A percentile compares a stretch with the other conserved stretches of the same genome.
These are phyloP conservation scores for Metschnikowia kofuensis DNA, from an alignment of 805 yeast species.

Conservation along the genomic window DNA sequence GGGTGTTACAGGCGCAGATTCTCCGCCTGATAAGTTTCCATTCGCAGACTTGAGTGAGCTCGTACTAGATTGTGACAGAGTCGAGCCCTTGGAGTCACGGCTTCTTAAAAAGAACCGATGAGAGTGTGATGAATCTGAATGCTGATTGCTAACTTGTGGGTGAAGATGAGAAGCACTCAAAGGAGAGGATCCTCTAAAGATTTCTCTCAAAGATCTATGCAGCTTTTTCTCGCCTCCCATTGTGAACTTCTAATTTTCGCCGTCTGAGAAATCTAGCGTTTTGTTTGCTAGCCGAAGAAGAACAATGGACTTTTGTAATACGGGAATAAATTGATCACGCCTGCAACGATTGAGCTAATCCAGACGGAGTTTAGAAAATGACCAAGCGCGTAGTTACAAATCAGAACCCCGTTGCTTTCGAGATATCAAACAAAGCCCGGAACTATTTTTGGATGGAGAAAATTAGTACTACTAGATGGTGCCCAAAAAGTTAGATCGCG, in stretches of 20 bases:
- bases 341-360: neutral
- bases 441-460: no score
- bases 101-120: constrained; percentile 27
- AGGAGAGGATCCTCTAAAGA: constrained; percentile 10
- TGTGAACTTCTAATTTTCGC: neutral
- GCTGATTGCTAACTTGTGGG: constrained; percentile 2
- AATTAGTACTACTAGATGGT: neutral
- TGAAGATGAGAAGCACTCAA: constrained; percentile 7
- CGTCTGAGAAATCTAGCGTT: neutral
- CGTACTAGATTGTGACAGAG: constrained; percentile 27
- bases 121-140: constrained; percentile 8
- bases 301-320: constrained; percentile 1
- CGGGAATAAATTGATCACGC: neutral
- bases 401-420: no score
- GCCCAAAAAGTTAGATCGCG: no score
- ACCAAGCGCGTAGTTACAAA: no score
- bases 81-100: constrained; percentile 21
- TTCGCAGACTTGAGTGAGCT: constrained; percentile 19
- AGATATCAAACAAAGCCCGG: no score
- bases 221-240: constrained; percentile 15
- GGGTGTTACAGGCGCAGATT: constrained; percentile 5
- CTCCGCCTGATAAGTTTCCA: constrained; percentile 3
- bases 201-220: constrained; percentile 15
- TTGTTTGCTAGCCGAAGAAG: neutral
- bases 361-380: neutral